Base-by-base conservation (phyloP, 257 asterid species). In the Paraleonurus japonicus region DNA sequence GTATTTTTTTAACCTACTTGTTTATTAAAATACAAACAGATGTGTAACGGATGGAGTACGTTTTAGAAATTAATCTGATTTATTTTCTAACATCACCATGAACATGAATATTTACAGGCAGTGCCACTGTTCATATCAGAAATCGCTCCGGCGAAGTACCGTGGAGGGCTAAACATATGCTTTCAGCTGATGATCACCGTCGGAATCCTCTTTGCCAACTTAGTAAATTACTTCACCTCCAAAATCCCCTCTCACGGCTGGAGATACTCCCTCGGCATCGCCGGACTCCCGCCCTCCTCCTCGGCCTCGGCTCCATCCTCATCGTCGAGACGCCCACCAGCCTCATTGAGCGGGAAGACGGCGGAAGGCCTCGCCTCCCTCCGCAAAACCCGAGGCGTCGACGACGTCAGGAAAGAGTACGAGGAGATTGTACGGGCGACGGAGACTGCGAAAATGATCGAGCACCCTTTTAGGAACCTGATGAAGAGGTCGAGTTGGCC, bases 41-140 rank as follows among this genome's bases (percentile, higher is more conserved):
- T n/a, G n/a, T n/a, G n/a, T n/a, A n/a, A n/a, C n/a, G n/a, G n/a
- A n/a, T n/a, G n/a, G n/a, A n/a, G n/a, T n/a, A n/a, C n/a, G n/a
- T n/a, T n/a, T n/a, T n/a, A n/a, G n/a, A n/a, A n/a, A n/a, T n/a
- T n/a, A n/a, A n/a, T n/a, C n/a, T n/a, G n/a, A n/a, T n/a, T n/a
- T n/a, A n/a, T n/a, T n/a, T n/a, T n/a, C n/a, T n/a, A n/a, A n/a
- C n/a, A n/a, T n/a, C n/a, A n/a, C n/a, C n/a, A n/a, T n/a, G n/a
- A n/a, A n/a, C n/a, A n/a, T n/a, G n/a, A n/a, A n/a, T n/a, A n/a
- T n/a, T n/a, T n/a, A n/a, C 75, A 85, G 85, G 87, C 91, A 3
- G 91, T 84, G 57, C 89, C 91, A 2, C 51, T 86, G 1, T 85
- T 85, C 80, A 81, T 85, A 75, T 81, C 88, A 3, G 90, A 85